Percentiles rank a stretch among this genome's conserved stretches.
phyloP scores from a whole-genome alignment of 495 filamentous ascomycete species.

The Neurospora sublineolata region DNA sequence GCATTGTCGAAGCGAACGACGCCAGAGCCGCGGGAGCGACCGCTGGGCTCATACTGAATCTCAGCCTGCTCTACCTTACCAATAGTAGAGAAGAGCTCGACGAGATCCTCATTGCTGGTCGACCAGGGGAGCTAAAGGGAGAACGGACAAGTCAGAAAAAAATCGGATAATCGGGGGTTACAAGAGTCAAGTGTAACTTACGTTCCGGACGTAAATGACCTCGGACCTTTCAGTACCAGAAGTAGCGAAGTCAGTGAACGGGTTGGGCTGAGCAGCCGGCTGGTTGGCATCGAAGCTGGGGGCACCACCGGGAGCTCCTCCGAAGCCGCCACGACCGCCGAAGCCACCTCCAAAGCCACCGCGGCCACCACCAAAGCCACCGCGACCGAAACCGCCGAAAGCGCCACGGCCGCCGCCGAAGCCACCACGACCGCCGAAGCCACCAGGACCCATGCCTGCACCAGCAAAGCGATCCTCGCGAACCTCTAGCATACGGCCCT shows the following conservation, averaged over 20 bases:
- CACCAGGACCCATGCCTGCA: conserved; percentile 41
- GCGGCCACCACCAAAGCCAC: conserved; percentile 21
- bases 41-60: conserved; percentile 96
- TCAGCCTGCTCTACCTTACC: conserved; percentile 95
- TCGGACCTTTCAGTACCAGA: conserved; percentile 73
- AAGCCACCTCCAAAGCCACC: conserved; percentile 28
- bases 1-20: conserved; percentile 83
- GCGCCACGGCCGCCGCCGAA: conserved; percentile 49
- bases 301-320: conserved; percentile 25
- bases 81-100: conserved; percentile 95
- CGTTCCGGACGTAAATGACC: conserved; percentile 91
- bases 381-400: conserved; percentile 42
- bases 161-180: not conserved
- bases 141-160: conserved; percentile 12
- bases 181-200: conserved; percentile 39
- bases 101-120: conserved; percentile 91
- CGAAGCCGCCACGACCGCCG: conserved; percentile 39
- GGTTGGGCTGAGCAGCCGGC: conserved; percentile 62
- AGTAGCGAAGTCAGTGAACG: conserved; percentile 90
- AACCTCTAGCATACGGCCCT: conserved; percentile 84
- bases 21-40: conserved; percentile 86
- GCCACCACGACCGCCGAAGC: conserved; percentile 43
- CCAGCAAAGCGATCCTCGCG: conserved; percentile 92
- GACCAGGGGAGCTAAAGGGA: conserved; percentile 80
- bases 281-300: conserved; percentile 31